A percentile compares a stretch with the other conserved stretches of the same genome.
Conservation (phyloP, 805 yeast species). For the Saccharomycopsis sp. region DNA sequence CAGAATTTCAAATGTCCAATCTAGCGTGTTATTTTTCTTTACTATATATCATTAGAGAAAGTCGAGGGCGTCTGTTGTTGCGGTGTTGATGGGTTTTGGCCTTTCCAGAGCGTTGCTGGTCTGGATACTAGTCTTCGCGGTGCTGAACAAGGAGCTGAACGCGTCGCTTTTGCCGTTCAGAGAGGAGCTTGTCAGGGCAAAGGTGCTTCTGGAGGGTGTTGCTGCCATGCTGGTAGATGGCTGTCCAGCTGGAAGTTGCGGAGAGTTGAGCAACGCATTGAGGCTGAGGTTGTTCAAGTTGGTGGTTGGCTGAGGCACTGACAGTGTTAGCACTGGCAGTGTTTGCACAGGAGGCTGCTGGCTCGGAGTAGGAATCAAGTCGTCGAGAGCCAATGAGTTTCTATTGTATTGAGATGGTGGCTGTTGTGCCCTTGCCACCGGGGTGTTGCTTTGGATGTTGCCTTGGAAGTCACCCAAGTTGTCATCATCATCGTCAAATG, state of each 20-base stretch:
- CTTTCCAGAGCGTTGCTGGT: background rate
- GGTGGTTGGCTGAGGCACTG: conserved; percentile 3
- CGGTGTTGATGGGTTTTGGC: conserved; percentile 1
- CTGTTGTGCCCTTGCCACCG: too few relatives aligned
- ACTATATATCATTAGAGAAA: too few relatives aligned
- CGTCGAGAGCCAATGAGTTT: too few relatives aligned
- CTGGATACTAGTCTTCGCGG: conserved; percentile 41
- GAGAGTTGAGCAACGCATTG: conserved; percentile 20
- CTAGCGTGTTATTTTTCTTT: too few relatives aligned
- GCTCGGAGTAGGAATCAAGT: too few relatives aligned
- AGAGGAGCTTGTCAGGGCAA: background rate
- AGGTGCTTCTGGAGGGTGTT: background rate
- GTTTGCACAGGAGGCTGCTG: conserved; percentile 26
- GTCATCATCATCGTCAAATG: conserved; percentile 47
- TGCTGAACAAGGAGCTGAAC: conserved; percentile 57
- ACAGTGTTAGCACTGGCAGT: conserved; percentile 10
- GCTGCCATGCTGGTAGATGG: background rate
- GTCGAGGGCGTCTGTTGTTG: too few relatives aligned
- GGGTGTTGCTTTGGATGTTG: conserved; percentile 39
- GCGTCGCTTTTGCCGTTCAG: conserved; percentile 39
- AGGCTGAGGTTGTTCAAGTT: conserved; percentile 22
- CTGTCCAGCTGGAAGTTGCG: background rate
- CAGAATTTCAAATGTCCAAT: too few relatives aligned
- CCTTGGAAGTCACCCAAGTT: conserved; percentile 76
- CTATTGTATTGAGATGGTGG: too few relatives aligned